Evolutionary conservation across 352 stramenopile genomes (phyloP).

Genomic region (Globisporangium paddicum): DNA sequence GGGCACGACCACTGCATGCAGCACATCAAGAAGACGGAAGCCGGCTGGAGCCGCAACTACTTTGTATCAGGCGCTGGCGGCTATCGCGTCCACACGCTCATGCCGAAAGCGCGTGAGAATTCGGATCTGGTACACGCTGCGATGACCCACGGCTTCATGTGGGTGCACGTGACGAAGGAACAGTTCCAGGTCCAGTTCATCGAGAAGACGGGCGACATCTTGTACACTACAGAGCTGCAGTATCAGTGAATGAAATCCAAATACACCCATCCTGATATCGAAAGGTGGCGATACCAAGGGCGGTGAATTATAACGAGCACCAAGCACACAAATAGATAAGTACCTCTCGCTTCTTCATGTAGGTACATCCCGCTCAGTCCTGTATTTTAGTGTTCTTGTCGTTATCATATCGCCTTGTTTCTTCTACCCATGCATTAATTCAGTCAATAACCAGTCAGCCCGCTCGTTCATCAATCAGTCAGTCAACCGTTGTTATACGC

Average conservation of each 20-base stretch:
- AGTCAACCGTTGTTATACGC: neutral
- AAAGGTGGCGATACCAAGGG: neutral
- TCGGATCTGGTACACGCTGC: conserved; percentile 71
- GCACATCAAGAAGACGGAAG: conserved; percentile 57
- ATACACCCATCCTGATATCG: too few species aligned
- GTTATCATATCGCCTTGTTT: neutral
- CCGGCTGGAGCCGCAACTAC: conserved; percentile 55
- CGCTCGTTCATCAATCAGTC: neutral
- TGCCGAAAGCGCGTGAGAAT: conserved; percentile 60
- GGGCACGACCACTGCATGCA: conserved; percentile 85
- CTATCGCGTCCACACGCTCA: conserved; percentile 61
- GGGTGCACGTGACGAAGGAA: conserved; percentile 57
- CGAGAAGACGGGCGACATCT: conserved; percentile 53
- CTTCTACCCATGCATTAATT: conserved; percentile 1
- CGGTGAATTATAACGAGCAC: neutral
- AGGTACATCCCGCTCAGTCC: neutral
- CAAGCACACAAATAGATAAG: conserved; percentile 8
- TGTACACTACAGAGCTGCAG: conserved; percentile 79
- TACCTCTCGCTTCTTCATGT: conserved; percentile 9
- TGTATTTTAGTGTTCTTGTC: neutral
- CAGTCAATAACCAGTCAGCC: neutral
- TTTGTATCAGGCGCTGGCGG: conserved; percentile 79
- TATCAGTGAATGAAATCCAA: conserved; percentile 27
- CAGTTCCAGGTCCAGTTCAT: conserved; percentile 76
- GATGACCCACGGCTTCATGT: conserved; percentile 86